A percentile compares a stretch with the other conserved stretches of the same genome.
These are phyloP conservation scores for Boletus smithii DNA, from an alignment of 1,284 basidiomycete species.

Conservation along the genomic window DNA sequence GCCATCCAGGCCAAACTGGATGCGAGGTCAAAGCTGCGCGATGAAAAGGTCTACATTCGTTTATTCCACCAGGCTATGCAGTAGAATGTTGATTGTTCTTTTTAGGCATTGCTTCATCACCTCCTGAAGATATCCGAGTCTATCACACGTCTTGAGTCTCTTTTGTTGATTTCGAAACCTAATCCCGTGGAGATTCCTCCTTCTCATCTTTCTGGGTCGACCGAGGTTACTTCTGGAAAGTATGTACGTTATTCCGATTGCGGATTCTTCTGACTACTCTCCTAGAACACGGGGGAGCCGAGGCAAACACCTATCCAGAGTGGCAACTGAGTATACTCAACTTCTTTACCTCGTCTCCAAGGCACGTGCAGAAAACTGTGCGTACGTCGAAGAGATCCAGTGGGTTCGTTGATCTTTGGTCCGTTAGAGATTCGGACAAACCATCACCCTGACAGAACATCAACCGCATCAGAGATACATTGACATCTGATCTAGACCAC, in stretches of 20 bases:
- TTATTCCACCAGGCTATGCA: neutral
- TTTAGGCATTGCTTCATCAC: conserved; percentile 77
- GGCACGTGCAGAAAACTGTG: conserved; percentile 70
- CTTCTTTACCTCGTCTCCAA: conserved; percentile 88
- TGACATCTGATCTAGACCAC: conserved; percentile 81
- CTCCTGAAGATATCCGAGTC: conserved; percentile 88
- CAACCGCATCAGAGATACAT: conserved; percentile 72
- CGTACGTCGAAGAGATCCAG: conserved; percentile 78
- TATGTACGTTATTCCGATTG: conserved; percentile 11
- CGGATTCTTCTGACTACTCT: conserved; percentile 2
- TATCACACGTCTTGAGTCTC: conserved; percentile 75
- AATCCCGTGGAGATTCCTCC: conserved; percentile 21
- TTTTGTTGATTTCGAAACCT: conserved; percentile 58
- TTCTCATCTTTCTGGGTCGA: conserved; percentile 23
- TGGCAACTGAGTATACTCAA: conserved; percentile 89
- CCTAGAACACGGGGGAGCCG: conserved; percentile 57
- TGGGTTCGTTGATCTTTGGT: conserved; percentile 62
- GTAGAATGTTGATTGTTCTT: conserved; percentile 2
- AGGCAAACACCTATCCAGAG: conserved; percentile 81
- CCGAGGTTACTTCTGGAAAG: conserved; percentile 25
- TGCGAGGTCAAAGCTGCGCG: conserved; percentile 69
- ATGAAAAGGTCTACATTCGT: conserved; percentile 67
- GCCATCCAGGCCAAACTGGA: conserved; percentile 76
- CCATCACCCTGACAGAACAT: conserved; percentile 55
- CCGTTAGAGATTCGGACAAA: conserved; percentile 12